Evolutionary conservation across 2,329 filamentous ascomycete genomes (phyloP).

Genomic region (Proliferodiscus dingleyae): DNA sequence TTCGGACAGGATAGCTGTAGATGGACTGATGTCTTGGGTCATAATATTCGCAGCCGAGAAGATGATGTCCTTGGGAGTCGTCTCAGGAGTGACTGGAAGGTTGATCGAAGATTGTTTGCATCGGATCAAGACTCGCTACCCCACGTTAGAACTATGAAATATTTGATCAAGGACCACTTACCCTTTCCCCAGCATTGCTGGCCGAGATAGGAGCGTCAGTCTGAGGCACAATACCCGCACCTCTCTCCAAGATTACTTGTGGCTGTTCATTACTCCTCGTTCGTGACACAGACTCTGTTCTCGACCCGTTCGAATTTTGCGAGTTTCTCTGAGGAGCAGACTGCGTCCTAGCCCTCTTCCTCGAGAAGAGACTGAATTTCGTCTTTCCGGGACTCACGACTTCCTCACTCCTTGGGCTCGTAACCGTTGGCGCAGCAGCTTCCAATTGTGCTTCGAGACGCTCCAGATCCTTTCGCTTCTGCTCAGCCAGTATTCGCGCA

Average conservation of each 20-base stretch:
- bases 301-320: slow-evolving; percentile 6
- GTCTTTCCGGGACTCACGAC: slow-evolving; percentile 20
- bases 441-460: slow-evolving; percentile 29
- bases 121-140: slow-evolving; percentile 63
- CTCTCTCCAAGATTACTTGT: slow-evolving; percentile 24
- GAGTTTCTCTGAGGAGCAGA: slow-evolving; percentile 13
- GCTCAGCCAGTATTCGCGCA: slow-evolving; percentile 23
- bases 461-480: slow-evolving; percentile 32
- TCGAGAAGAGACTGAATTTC: slow-evolving; percentile 29
- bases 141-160: slow-evolving; percentile 26
- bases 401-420: neutral
- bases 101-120: slow-evolving; percentile 65
- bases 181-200: slow-evolving; percentile 73
- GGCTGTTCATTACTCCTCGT: slow-evolving; percentile 15
- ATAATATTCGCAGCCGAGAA: slow-evolving; percentile 60
- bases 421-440: slow-evolving; percentile 20
- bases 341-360: slow-evolving; percentile 20
- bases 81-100: slow-evolving; percentile 69
- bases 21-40: slow-evolving; percentile 57
- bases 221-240: slow-evolving; percentile 40
- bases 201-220: slow-evolving; percentile 76
- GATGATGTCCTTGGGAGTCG: slow-evolving; percentile 70
- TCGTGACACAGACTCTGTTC: slow-evolving; percentile 3
- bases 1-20: slow-evolving; percentile 70
- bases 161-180: slow-evolving; percentile 39